These are phyloP conservation scores for Podaxis sp. DNA, from an alignment of 768 basidiomycete species.

Conservation along the genomic window DNA sequence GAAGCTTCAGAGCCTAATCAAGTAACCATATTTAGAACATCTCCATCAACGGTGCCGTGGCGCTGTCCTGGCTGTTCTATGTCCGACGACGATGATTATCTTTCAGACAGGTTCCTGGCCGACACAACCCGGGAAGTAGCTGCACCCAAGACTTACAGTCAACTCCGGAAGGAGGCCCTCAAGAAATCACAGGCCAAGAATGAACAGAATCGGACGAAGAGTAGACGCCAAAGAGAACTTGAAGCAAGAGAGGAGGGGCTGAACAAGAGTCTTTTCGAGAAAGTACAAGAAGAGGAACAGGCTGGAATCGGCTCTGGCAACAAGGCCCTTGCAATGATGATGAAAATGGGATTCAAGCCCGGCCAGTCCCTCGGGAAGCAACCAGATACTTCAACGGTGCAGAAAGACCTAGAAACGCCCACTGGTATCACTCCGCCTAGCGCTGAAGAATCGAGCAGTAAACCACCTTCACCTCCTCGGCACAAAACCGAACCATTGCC, in stretches of 20 bases:
- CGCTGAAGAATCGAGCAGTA: constrained; percentile 15
- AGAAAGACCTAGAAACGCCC: background rate
- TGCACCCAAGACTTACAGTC: constrained; percentile 62
- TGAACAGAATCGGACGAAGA: constrained; percentile 64
- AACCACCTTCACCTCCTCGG: constrained; percentile 17
- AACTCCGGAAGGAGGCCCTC: constrained; percentile 66
- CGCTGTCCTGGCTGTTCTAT: constrained; percentile 32
- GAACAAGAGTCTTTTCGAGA: constrained; percentile 76
- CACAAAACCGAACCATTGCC: constrained; percentile 71
- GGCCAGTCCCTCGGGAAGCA: constrained; percentile 70
- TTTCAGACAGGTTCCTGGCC: constrained; percentile 82
- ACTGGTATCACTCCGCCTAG: background rate
- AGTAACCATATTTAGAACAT: constrained; percentile 8
- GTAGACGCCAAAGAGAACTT: constrained; percentile 64
- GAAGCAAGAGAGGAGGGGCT: constrained; percentile 79
- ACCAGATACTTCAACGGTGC: background rate
- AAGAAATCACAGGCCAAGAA: constrained; percentile 59
- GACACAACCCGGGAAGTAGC: constrained; percentile 33
- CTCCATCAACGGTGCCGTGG: constrained; percentile 16
- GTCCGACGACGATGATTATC: constrained; percentile 84
- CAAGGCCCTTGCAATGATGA: constrained; percentile 88
- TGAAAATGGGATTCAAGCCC: constrained; percentile 91
- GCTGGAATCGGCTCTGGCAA: constrained; percentile 51
- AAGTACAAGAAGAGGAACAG: constrained; percentile 63
- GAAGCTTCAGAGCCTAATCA: background rate